Evolutionary conservation across 176 grass and related monocot genomes (phyloP).

Genomic region (Aegilops tauschii): DNA sequence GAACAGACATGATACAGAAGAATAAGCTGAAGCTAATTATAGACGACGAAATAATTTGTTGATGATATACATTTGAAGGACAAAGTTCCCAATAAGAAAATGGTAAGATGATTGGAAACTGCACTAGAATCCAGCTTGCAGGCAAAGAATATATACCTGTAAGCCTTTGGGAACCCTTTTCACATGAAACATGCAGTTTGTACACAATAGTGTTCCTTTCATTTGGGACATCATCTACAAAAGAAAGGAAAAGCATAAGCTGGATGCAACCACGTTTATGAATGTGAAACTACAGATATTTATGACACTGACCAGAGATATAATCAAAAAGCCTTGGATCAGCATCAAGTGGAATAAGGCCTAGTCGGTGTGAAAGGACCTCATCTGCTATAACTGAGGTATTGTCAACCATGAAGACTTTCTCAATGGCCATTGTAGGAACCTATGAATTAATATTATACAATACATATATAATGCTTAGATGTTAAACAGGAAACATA

Average conservation of each 20-base stretch:
- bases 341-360: conserved; percentile 85
- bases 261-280: neutral
- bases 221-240: conserved; percentile 78
- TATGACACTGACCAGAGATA: conserved; percentile 51
- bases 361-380: conserved; percentile 80
- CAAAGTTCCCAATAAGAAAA: neutral
- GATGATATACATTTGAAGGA: neutral
- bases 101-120: neutral
- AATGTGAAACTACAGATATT: conserved; percentile 17
- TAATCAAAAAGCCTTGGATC: conserved; percentile 92
- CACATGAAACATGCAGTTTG: conserved; percentile 73
- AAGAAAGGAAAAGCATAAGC: conserved; percentile 25
- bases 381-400: conserved; percentile 92
- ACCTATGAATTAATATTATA: conserved; percentile 40
- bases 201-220: conserved; percentile 93
- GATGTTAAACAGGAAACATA: neutral
- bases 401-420: conserved; percentile 83
- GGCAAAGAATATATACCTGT: conserved; percentile 59
- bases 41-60: neutral
- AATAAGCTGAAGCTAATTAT: neutral
- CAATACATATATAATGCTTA: neutral
- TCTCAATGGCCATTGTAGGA: conserved; percentile 96
- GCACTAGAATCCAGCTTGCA: neutral
- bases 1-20: neutral
- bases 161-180: conserved; percentile 48